These are phyloP conservation scores for Sclerotinia spermophila DNA, from an alignment of 2,329 filamentous ascomycete genomes.

Conservation along the genomic window DNA sequence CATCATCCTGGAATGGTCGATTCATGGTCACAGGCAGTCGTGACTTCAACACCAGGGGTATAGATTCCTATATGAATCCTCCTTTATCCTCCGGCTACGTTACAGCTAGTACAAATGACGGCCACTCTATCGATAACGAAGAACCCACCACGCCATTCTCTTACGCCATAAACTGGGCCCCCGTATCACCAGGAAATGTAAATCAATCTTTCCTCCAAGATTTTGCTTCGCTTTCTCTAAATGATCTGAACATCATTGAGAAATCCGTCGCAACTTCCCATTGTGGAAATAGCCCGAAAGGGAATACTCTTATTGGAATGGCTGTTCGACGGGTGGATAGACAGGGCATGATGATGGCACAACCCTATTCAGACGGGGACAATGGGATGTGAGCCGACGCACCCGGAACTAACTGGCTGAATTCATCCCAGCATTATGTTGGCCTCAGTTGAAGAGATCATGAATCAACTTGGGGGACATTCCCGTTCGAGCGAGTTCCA, in stretches of 20 bases:
- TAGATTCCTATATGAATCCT: not conserved
- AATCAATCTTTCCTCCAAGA: slow-evolving; percentile 36
- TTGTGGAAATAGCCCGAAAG: slow-evolving; percentile 36
- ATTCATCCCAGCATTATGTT: not conserved
- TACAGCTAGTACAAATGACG: slow-evolving; percentile 3
- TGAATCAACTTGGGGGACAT: not conserved
- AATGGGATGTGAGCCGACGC: slow-evolving; percentile 42
- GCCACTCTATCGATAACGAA: not conserved
- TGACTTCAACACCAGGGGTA: not conserved
- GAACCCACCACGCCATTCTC: rapidly evolving
- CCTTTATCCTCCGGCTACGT: not conserved
- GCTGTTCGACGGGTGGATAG: slow-evolving; percentile 41
- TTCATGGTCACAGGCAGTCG: slow-evolving; percentile 12
- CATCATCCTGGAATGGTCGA: slow-evolving; percentile 13
- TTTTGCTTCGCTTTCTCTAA: slow-evolving; percentile 39
- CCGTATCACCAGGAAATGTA: slow-evolving; percentile 22
- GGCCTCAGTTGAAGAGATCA: slow-evolving; percentile 10
- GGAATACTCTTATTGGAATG: slow-evolving; percentile 40
- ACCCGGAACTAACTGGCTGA: slow-evolving; percentile 38
- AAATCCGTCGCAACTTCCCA: slow-evolving; percentile 38
- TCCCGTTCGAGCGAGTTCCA: not conserved
- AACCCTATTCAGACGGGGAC: slow-evolving; percentile 39
- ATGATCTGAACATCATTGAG: slow-evolving; percentile 36
- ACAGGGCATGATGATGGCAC: slow-evolving; percentile 40
- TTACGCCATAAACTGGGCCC: slow-evolving; percentile 2